Conservation (phyloP, 164 flowering plant species). For the Umbilicus rupestris region DNA sequence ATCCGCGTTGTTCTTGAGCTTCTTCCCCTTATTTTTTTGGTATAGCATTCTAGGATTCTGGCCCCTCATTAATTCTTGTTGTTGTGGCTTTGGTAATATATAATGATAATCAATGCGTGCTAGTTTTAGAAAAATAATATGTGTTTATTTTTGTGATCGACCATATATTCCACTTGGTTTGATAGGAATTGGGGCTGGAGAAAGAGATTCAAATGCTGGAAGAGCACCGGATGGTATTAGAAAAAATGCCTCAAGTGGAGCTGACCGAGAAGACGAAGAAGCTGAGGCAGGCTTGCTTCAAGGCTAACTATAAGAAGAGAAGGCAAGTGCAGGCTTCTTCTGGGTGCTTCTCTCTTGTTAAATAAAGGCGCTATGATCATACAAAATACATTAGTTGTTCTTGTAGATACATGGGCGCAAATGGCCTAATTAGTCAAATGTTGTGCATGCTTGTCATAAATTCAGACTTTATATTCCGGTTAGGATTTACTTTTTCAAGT, state of each 20-base stretch:
- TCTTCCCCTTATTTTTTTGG: no score
- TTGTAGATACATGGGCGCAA: neutral
- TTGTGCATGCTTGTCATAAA: neutral
- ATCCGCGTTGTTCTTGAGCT: no score
- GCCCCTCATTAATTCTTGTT: no score
- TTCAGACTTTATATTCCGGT: neutral
- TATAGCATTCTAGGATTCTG: no score
- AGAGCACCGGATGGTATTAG: constrained; percentile 34
- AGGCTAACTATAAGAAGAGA: constrained; percentile 61
- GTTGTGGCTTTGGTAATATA: no score
- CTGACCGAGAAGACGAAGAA: constrained; percentile 38
- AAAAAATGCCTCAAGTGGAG: constrained; percentile 33
- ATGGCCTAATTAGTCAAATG: neutral
- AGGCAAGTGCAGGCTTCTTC: constrained; percentile 15
- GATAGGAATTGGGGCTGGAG: constrained; percentile 35
- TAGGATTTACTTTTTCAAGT: neutral
- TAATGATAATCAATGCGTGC: no score
- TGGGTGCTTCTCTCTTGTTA: neutral
- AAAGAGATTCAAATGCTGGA: constrained; percentile 34
- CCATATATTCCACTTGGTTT: no score
- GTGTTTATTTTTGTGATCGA: neutral
- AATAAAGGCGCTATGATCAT: neutral
- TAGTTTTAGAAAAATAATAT: no score
- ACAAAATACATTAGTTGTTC: no score
- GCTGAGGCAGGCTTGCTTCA: constrained; percentile 61